A percentile compares a stretch with the other conserved stretches of the same genome.
Conservation (phyloP, 495 filamentous ascomycete species). For the Neurospora terricola region DNA sequence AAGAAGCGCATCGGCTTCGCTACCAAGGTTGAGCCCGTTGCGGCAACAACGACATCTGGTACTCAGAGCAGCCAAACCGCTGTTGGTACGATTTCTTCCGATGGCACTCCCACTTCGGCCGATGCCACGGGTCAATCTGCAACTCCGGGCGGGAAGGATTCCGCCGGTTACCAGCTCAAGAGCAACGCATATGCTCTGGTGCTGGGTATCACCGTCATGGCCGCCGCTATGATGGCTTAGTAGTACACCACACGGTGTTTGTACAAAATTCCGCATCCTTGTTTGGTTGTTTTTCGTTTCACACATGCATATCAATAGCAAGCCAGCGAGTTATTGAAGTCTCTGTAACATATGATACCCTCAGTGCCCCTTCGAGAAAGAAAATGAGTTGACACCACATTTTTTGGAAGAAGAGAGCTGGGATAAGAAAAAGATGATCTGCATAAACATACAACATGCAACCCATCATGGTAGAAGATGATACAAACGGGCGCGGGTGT, state of each 20-base stretch:
- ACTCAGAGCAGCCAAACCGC: neutral
- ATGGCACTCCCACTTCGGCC: slow-evolving; percentile 6
- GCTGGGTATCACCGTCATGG: slow-evolving; percentile 6
- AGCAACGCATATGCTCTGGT: slow-evolving; percentile 6
- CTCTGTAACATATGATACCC: neutral
- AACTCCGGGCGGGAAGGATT: slow-evolving; percentile 3
- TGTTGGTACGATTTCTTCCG: neutral
- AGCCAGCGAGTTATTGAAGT: neutral
- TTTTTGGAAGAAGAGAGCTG: neutral
- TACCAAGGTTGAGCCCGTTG: slow-evolving; percentile 14
- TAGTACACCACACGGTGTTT: neutral
- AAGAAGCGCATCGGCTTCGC: slow-evolving; percentile 43
- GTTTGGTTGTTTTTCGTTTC: neutral
- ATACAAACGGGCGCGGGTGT: neutral
- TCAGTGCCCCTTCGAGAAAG: neutral
- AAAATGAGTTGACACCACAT: neutral
- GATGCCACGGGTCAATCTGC: slow-evolving; percentile 1
- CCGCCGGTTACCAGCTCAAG: slow-evolving; percentile 9
- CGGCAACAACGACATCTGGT: slow-evolving; percentile 4
- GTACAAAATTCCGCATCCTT: neutral
- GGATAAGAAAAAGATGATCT: neutral
- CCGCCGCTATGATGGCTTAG: slow-evolving; percentile 13
- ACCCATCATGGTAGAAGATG: neutral
- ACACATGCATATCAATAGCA: neutral
- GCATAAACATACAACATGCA: neutral